Evolutionary conservation across 1,284 basidiomycete species (phyloP).

Genomic region (Salmacisia buchloeana): DNA sequence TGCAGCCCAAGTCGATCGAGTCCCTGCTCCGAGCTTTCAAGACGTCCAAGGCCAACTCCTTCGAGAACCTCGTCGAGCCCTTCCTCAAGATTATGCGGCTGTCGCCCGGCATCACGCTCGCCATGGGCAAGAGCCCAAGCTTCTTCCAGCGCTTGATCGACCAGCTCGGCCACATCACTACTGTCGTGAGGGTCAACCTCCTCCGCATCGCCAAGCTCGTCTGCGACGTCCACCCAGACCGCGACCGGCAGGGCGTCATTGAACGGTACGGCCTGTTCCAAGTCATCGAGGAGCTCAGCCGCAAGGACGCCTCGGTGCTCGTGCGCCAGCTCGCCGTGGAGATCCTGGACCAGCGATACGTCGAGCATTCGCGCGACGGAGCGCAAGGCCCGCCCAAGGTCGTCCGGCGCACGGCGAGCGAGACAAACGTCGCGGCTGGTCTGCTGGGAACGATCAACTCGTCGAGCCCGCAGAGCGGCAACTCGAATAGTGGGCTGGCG

Average conservation of each 20-base stretch:
- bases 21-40: slow-evolving; percentile 77
- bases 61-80: slow-evolving; percentile 89
- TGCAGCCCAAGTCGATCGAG: slow-evolving; percentile 66
- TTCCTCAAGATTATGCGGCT: slow-evolving; percentile 68
- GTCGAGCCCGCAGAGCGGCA: background rate
- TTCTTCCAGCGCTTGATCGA: slow-evolving; percentile 85
- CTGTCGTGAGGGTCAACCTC: slow-evolving; percentile 82
- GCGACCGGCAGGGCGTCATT: slow-evolving; percentile 20
- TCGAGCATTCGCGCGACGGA: slow-evolving; percentile 4
- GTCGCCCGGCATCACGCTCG: slow-evolving; percentile 68
- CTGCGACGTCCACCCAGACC: slow-evolving; percentile 72
- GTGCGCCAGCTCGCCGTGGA: slow-evolving; percentile 56
- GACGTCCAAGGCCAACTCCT: slow-evolving; percentile 74
- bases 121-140: slow-evolving; percentile 65
- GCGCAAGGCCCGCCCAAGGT: slow-evolving; percentile 2
- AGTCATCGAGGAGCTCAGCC: slow-evolving; percentile 30
- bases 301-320: slow-evolving; percentile 52
- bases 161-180: slow-evolving; percentile 66
- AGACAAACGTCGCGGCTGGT: slow-evolving; percentile 9
- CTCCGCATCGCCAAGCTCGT: slow-evolving; percentile 76
- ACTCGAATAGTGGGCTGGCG: too few species aligned
- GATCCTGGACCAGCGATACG: slow-evolving; percentile 18
- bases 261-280: slow-evolving; percentile 33
- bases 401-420: slow-evolving; percentile 7
- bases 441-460: background rate